phyloP scores from a whole-genome alignment of 1,139 yeast genomes.

The Nakaseomyces kungkrabaensis region DNA sequence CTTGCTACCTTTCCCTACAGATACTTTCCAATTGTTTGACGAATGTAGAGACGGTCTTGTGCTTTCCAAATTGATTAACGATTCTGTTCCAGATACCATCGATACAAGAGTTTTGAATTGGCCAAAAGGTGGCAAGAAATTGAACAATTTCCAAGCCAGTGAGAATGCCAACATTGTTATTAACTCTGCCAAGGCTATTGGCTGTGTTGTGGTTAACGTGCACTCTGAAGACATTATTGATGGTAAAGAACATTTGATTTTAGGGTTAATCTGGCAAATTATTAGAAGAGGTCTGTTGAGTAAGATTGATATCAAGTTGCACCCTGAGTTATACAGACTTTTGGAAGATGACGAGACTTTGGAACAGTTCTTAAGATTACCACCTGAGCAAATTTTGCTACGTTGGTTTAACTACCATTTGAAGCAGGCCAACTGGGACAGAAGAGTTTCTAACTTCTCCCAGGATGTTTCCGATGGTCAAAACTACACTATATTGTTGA shows the following conservation, averaged over 20 bases:
- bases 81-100: conserved; percentile 95
- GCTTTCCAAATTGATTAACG: conserved; percentile 85
- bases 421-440: conserved; percentile 83
- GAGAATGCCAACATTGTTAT: conserved; percentile 97
- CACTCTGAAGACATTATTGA: conserved; percentile 96
- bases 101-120: conserved; percentile 93
- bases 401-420: conserved; percentile 98
- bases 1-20: conserved; percentile 85
- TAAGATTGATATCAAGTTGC: conserved; percentile 90
- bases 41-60: conserved; percentile 95
- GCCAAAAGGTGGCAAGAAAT: conserved; percentile 71
- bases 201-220: conserved; percentile 94
- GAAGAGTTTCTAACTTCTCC: conserved; percentile 78
- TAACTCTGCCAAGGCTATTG: conserved; percentile 97
- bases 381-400: conserved; percentile 93
- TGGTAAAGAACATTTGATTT: conserved; percentile 89
- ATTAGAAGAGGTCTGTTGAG: conserved; percentile 90
- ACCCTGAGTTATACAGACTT: conserved; percentile 91
- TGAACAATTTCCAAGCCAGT: conserved; percentile 89
- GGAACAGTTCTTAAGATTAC: conserved; percentile 89
- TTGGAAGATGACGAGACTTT: conserved; percentile 94
- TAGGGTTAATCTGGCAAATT: conserved; percentile 97
- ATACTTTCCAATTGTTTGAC: conserved; percentile 90
- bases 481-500: conserved; percentile 77
- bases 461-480: conserved; percentile 91